These are phyloP conservation scores for Handroanthus guayacan DNA, from an alignment of 257 asterid genomes.

Conservation along the genomic window DNA sequence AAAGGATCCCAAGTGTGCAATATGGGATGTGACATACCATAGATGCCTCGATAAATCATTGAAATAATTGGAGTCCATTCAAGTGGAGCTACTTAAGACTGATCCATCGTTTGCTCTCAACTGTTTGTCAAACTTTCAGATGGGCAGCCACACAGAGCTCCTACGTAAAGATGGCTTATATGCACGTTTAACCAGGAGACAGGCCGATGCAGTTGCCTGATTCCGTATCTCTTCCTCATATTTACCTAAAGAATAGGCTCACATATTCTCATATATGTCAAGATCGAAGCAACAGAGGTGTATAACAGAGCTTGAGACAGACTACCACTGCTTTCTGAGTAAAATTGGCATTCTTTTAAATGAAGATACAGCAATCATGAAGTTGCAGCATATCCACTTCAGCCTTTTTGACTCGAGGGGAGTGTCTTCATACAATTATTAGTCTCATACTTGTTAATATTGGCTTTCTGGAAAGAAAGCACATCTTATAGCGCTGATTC, in stretches of 20 bases:
- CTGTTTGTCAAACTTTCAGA: slow-evolving; percentile 51
- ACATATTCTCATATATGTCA: slow-evolving; percentile 19
- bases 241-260: slow-evolving; percentile 15
- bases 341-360: slow-evolving; percentile 5
- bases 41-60: not conserved
- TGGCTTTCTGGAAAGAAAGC: not conserved
- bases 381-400: slow-evolving; percentile 35
- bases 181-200: slow-evolving; percentile 79
- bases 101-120: slow-evolving; percentile 6
- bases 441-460: slow-evolving; percentile 1
- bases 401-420: slow-evolving; percentile 33
- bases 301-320: slow-evolving; percentile 5
- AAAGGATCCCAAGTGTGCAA: not conserved
- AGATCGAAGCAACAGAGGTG: slow-evolving; percentile 23
- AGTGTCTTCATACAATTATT: slow-evolving; percentile 27
- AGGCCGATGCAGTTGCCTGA: slow-evolving; percentile 83
- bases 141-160: slow-evolving; percentile 82
- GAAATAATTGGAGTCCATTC: not conserved
- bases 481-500: not conserved
- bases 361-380: not conserved
- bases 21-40: not conserved
- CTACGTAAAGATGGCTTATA: slow-evolving; percentile 71
- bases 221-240: not conserved
- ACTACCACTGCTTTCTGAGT: not conserved
- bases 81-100: not conserved